Percentiles rank a stretch among this genome's conserved stretches.
Evolutionary conservation across 2,329 filamentous ascomycete species (phyloP).

Genomic region (Pseudogymnoascus sp.): DNA sequence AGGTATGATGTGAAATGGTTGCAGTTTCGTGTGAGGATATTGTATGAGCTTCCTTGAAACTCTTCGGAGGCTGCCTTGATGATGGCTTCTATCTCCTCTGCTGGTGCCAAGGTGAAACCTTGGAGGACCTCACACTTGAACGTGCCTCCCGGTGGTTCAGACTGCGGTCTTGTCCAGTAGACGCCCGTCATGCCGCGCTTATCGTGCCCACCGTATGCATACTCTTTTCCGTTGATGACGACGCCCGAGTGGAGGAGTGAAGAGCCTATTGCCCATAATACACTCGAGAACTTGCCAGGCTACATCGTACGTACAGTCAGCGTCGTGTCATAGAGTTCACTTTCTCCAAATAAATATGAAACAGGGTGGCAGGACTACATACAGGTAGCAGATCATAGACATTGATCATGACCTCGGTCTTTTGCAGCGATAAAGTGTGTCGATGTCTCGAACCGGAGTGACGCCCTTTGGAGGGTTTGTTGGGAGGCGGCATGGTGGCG

Average conservation of each 20-base stretch:
- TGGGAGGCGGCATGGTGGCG: neutral
- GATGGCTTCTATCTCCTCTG: constrained; percentile 62
- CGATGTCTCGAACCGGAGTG: constrained; percentile 38
- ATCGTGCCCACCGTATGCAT: constrained; percentile 78
- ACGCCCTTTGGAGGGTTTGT: constrained; percentile 2
- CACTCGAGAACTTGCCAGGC: constrained; percentile 65
- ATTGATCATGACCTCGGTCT: constrained; percentile 67
- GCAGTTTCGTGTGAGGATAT: constrained; percentile 76
- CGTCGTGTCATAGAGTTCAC: neutral
- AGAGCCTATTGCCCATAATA: constrained; percentile 70
- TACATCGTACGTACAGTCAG: constrained; percentile 27
- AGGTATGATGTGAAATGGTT: constrained; percentile 80
- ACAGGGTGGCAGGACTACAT: constrained; percentile 21
- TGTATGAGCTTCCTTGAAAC: constrained; percentile 71
- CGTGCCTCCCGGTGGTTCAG: constrained; percentile 67
- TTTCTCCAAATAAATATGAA: neutral
- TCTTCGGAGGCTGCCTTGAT: constrained; percentile 60
- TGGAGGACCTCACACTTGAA: constrained; percentile 70
- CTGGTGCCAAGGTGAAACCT: constrained; percentile 64
- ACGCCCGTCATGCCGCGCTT: constrained; percentile 64
- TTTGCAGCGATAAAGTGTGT: constrained; percentile 60
- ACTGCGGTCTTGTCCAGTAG: constrained; percentile 69
- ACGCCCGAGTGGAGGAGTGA: constrained; percentile 77
- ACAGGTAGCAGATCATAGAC: constrained; percentile 72
- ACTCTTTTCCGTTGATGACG: constrained; percentile 71